Base-by-base conservation (phyloP, 129 eudicot genomes). In the Dittrichia graveolens region DNA sequence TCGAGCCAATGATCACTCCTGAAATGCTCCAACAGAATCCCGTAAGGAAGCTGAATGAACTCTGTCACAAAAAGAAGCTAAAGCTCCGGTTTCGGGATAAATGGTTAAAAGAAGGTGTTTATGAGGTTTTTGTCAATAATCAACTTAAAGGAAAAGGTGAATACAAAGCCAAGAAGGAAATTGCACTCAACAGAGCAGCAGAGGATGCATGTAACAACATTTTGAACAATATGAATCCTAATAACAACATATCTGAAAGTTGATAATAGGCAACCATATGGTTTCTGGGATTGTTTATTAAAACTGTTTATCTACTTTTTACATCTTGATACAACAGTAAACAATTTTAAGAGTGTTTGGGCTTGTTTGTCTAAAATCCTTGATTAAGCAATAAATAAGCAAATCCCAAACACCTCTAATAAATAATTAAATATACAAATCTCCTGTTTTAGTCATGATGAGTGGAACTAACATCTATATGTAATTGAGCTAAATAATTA, bases 111-210 rank as follows among this genome's bases (percentile, higher is more conserved):
- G 65, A 81, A 63, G 91, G 91, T 3, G 72, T 78, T 14, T 85
- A 73, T 38, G 83, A 85, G 81, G 83, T 88, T 6, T 69, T 75
- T 42, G 24, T 86, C 3, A 82, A 79, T 65, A 75, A 85, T 74
- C 80, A 81, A 70, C 83, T 85, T 4, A 73, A 66, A 61, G 95
- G 95, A 50, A 88, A 65, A 74, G 91, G 91, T 9, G 75, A 75
- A 68, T 88, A 87, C 59, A 75, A 61, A 69, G 83, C 77, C 78
- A 88, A 83, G 76, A 88, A 85, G 71, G 95, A 88, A 70, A 78
- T 88, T 37, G 95, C 95, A 11, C 12, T 88, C 10, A 88, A 85
- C 65, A 83, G 95, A 81, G 95, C 95, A 54, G 95, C 95, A 42
- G 76, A 85, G 53, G 78, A 83, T 69, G 91, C 91, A 13, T 88